Evolutionary conservation across 1,284 basidiomycete species (phyloP), one percentile per base, ranked within the genome.

Genomic region (Leccinum subrobustum): DNA sequence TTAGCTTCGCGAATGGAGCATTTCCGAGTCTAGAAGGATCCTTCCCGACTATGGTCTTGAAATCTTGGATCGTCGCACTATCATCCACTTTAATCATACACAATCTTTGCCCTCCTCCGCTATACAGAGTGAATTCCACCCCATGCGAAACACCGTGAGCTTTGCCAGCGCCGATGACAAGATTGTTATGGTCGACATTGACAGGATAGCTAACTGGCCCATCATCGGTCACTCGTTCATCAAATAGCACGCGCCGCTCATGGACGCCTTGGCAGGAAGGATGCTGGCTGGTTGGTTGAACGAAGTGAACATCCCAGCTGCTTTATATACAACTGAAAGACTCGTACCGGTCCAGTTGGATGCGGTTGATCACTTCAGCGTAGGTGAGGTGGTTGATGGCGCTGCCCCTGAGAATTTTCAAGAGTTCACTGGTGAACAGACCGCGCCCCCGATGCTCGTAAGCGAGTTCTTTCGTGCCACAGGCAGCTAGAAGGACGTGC

Each of bases 401-500:
- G 18, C 7, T 33, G 1, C 11, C 18, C 20, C 16, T 29, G 47
- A 68, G 67, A 16, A 23, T 27, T 6, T 29, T 9, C 52, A 71
- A 57, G 16, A 71, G 61, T 4, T 57, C 65, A 2, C 2, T 27
- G 1, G 69, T 68, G 27, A 68, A 68, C 6, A 37, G 44, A 9
- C 67, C 67, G 0, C 18, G 60, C 3, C 42, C 50, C 9, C 50
- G 27, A 3, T 56, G 2, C 35, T 71, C 69, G 1, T 58, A 69
- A 6, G 69, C 69, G 0, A 39, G n/a, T 39, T 64, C 84, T 20
- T 75, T 76, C 61, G 79, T 79, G 3, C 79, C 79, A 57, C 82
- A 84, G 6, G 86, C 85, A 14, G 81, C 77, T 33, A 87, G 73
- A 37, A 83, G 74, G 52, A 81, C 75, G 64, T 87, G 82, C 1